Conservation (phyloP, 495 filamentous ascomycete species). For the Cercophora sp. region DNA sequence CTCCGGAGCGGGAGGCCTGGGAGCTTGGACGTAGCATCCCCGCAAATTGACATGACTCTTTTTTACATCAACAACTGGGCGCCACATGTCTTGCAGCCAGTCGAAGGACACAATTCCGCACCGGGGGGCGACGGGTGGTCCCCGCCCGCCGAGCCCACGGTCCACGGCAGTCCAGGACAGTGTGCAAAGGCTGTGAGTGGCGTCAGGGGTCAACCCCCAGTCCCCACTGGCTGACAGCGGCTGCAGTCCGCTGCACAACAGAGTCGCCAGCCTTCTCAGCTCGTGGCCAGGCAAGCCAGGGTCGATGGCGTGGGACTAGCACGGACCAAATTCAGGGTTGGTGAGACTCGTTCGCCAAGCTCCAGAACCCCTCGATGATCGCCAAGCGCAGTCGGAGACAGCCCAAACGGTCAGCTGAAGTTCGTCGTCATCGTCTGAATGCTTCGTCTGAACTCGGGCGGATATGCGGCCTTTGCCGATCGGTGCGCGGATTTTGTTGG, state of each 20-base stretch:
- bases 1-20: too few relatives aligned
- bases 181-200: neutral
- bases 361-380: conserved; percentile 5
- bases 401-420: conserved; percentile 2
- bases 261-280: neutral
- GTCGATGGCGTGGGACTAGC: neutral
- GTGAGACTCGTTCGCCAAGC: neutral
- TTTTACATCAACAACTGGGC: neutral
- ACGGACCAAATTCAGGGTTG: conserved; percentile 10
- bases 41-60: neutral
- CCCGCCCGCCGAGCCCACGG: neutral
- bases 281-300: neutral
- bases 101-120: too few relatives aligned
- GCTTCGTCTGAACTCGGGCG: conserved; percentile 2
- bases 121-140: too few relatives aligned
- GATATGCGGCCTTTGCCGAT: too few relatives aligned
- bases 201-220: conserved; percentile 4
- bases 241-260: conserved; percentile 11
- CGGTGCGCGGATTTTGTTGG: too few relatives aligned
- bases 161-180: conserved; percentile 4
- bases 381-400: conserved; percentile 4
- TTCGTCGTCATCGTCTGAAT: neutral
- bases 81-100: neutral
- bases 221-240: conserved; percentile 13
- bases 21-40: conserved; percentile 1